phyloP scores from a whole-genome alignment of 1,284 basidiomycete species.

The Abortiporus biennis region DNA sequence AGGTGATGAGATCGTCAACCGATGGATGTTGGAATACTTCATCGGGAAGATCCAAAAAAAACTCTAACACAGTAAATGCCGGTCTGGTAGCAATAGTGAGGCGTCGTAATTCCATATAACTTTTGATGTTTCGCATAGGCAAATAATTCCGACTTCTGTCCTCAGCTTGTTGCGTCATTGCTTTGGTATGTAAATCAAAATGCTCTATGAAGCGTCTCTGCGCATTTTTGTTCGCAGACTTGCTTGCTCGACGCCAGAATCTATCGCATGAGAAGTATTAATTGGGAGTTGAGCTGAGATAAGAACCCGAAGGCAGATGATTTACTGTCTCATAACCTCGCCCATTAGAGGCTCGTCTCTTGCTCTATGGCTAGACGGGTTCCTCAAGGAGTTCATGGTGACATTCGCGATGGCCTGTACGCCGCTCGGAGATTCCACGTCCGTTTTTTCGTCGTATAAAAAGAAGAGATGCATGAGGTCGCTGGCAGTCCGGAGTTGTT shows the following conservation, averaged over 20 bases:
- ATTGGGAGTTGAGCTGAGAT: background rate
- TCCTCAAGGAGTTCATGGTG: constrained; percentile 18
- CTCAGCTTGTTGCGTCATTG: constrained; percentile 16
- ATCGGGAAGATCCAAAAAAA: constrained; percentile 20
- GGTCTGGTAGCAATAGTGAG: constrained; percentile 20
- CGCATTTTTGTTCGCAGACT: background rate
- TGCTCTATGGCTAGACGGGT: constrained; percentile 12
- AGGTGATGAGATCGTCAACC: constrained; percentile 15
- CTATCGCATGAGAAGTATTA: constrained; percentile 1
- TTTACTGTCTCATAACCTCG: constrained; percentile 20
- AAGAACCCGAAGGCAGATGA: background rate
- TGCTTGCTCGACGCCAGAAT: constrained; percentile 12
- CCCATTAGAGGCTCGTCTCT: constrained; percentile 12
- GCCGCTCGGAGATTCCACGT: constrained; percentile 9
- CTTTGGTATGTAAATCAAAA: constrained; percentile 17
- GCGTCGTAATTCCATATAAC: constrained; percentile 19
- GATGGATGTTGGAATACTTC: constrained; percentile 21
- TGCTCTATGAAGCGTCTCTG: constrained; percentile 16
- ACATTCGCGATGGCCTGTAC: constrained; percentile 11
- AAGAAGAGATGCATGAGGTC: constrained; percentile 21
- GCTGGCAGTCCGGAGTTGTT: constrained; percentile 14
- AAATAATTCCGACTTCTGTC: constrained; percentile 11
- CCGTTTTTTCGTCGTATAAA: constrained; percentile 21
- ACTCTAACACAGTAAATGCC: constrained; percentile 20
- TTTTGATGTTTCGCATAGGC: constrained; percentile 18